Evolutionary conservation across 306 rosid species (phyloP).

Genomic region (Cicer yamashitae): DNA sequence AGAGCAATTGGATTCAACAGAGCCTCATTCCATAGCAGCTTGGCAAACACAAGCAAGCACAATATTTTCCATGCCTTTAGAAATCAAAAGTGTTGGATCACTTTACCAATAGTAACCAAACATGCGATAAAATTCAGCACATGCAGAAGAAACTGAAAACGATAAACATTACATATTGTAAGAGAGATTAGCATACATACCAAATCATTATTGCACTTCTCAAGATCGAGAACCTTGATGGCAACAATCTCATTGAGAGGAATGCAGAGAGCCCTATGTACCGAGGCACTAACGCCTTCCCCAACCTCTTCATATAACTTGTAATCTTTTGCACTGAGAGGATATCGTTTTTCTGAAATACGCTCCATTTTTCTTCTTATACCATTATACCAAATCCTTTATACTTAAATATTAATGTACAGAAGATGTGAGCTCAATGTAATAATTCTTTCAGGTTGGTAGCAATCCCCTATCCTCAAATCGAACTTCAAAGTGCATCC

Average conservation of each 20-base stretch:
- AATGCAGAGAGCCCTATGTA: slow-evolving; percentile 86
- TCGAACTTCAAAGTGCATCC: slow-evolving; percentile 43
- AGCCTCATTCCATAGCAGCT: slow-evolving; percentile 26
- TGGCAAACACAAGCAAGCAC: slow-evolving; percentile 21
- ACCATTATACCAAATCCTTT: slow-evolving; percentile 50
- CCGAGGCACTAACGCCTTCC: slow-evolving; percentile 96
- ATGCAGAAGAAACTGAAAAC: background rate
- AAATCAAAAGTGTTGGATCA: background rate
- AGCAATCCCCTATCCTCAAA: slow-evolving; percentile 57
- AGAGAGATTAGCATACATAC: slow-evolving; percentile 54
- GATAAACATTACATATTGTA: background rate
- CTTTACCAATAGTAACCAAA: background rate
- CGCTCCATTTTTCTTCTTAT: slow-evolving; percentile 72
- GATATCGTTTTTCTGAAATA: slow-evolving; percentile 66
- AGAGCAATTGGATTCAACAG: background rate
- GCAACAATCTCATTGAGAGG: slow-evolving; percentile 91
- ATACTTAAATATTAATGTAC: slow-evolving; percentile 45
- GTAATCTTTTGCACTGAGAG: slow-evolving; percentile 80
- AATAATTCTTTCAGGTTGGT: slow-evolving; percentile 47
- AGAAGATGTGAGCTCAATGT: slow-evolving; percentile 46
- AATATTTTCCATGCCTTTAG: slow-evolving; percentile 14
- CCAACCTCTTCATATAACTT: slow-evolving; percentile 97
- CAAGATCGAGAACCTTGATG: slow-evolving; percentile 97
- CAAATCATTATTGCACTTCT: slow-evolving; percentile 92
- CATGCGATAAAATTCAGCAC: slow-evolving; percentile 17